Conservation (phyloP, 768 basidiomycete species). For the Pisolithus orientalis region DNA sequence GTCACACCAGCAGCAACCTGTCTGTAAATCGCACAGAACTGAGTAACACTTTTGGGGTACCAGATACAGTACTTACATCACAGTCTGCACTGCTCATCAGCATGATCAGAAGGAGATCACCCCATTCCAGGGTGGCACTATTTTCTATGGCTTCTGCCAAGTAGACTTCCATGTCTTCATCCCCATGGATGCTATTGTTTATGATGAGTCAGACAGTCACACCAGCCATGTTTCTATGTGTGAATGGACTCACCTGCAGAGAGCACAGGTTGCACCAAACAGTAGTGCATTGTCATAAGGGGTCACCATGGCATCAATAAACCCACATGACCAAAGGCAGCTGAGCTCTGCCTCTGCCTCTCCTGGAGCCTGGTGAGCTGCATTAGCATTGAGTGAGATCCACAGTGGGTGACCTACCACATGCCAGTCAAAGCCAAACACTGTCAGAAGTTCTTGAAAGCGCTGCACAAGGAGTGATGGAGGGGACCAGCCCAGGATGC, state of each 20-base stretch:
- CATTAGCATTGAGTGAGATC: neutral
- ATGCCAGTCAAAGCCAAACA: slow-evolving; percentile 36
- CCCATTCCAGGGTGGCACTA: too few species aligned
- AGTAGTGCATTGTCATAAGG: neutral
- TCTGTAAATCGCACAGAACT: too few species aligned
- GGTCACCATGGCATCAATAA: neutral
- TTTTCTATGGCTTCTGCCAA: too few species aligned
- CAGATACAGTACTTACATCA: too few species aligned
- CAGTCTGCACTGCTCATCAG: too few species aligned
- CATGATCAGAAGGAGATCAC: too few species aligned
- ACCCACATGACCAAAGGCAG: neutral
- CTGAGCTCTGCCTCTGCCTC: slow-evolving; percentile 5
- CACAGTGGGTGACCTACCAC: slow-evolving; percentile 6
- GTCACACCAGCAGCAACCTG: neutral
- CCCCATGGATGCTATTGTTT: too few species aligned
- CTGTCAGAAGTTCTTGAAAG: slow-evolving; percentile 29
- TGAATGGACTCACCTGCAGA: neutral
- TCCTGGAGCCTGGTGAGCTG: neutral
- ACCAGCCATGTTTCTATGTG: too few species aligned
- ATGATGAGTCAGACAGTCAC: too few species aligned
- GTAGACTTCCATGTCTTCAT: too few species aligned
- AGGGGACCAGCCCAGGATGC: slow-evolving; percentile 16
- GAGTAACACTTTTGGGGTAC: too few species aligned
- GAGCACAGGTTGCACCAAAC: neutral
- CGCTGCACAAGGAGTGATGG: slow-evolving; percentile 6